Evolutionary conservation across 2,329 filamentous ascomycete genomes (phyloP).

Genomic region (Thermothelomyces thermophilus): DNA sequence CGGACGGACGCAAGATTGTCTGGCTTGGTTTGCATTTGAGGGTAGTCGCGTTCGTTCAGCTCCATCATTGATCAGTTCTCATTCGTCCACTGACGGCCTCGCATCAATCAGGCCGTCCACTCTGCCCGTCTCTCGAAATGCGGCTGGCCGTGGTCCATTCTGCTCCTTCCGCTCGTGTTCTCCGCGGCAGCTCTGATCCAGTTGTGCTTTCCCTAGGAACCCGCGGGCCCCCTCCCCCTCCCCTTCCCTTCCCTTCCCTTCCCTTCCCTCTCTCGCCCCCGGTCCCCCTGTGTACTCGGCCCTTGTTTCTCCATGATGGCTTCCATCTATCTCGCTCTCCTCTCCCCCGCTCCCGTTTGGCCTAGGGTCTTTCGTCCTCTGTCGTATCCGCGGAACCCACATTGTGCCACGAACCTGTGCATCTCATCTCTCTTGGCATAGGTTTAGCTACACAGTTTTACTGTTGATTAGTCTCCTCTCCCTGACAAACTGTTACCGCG

Average conservation of each 20-base stretch:
- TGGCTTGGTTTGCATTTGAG: conserved; percentile 22
- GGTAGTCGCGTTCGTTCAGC: conserved; percentile 12
- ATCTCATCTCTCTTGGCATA: conserved; percentile 17
- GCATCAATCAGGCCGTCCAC: not conserved
- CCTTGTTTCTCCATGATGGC: not conserved
- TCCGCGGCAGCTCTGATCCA: too few relatives aligned
- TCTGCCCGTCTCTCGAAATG: too few relatives aligned
- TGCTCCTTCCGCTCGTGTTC: too few relatives aligned
- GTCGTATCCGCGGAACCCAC: not conserved
- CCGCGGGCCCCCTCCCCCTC: too few relatives aligned
- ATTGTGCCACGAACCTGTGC: conserved; percentile 4
- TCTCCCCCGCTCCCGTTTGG: not conserved
- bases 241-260: too few relatives aligned
- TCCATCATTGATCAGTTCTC: conserved; percentile 7
- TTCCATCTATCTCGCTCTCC: not conserved
- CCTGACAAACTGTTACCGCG: conserved; percentile 3
- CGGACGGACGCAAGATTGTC: conserved; percentile 11
- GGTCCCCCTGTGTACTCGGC: too few relatives aligned
- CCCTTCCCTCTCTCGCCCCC: too few relatives aligned
- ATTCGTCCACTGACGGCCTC: not conserved
- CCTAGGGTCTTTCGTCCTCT: not conserved
- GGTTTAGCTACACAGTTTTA: conserved; percentile 21
- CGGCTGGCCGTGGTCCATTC: too few relatives aligned
- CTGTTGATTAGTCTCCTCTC: conserved; percentile 7
- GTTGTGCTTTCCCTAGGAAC: not conserved